Base-by-base conservation (phyloP, 164 flowering plant species). In the grape (Vitis vinifera) region DNA sequence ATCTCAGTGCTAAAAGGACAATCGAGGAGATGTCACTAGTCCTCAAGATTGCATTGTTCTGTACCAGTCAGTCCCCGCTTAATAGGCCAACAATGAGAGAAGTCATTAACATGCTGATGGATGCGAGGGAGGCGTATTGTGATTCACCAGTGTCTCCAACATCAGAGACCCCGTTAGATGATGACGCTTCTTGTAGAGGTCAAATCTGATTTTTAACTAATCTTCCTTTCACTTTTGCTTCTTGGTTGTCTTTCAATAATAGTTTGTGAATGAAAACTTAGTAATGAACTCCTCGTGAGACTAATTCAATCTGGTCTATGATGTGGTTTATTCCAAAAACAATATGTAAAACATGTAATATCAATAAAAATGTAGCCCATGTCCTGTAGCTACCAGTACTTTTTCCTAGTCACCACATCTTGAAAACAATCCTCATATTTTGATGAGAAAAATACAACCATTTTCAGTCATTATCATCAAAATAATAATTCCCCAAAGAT, bases 41-140 rank as follows among this genome's bases (percentile, higher is more conserved):
- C 27, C 81, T 88, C 10, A 82, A 83, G 69, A 85, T 88, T 50
- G 91, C 88, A 15, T 69, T 87, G 67, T 79, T 87, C 48, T 88
- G 93, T 70, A 84, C 86, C 50, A 87, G 76, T 65, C 60, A 79
- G 16, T 81, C 86, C 1, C 90, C 93, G 9, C 61, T 72, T 29
- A 79, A 83, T 55, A 75, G 93, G 77, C 93, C 93, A 8, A 82
- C 86, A 13, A 87, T 88, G 89, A 74, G 79, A 59, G 91, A 88
- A 62, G 93, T 88, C 23, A 76, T 84, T 55, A 75, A 77, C 0
- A 81, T 77, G 77, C 57, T 87, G 78, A 68, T 82, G 50, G 86
- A 81, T 71, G 79, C 85, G 23, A 78, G 81, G 62, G 85, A 80
- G 58, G 52, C 75, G 15, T 75, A 65, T 2, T 63, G 75, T 64